These are phyloP conservation scores for Mrakia blollopis DNA, from an alignment of 768 basidiomycete genomes.

Conservation along the genomic window DNA sequence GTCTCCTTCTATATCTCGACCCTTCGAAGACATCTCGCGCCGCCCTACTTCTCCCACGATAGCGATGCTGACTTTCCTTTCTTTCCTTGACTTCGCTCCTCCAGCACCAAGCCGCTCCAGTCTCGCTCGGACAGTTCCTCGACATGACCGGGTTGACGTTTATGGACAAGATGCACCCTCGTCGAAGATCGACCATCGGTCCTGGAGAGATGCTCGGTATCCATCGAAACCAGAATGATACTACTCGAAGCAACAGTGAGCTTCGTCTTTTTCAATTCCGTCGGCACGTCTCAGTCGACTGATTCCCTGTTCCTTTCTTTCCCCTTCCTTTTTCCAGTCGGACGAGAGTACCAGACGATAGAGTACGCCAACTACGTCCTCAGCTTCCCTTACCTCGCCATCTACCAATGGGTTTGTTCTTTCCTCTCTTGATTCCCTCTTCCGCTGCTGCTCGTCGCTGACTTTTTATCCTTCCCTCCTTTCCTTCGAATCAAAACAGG, in stretches of 20 bases:
- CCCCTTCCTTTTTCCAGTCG: neutral
- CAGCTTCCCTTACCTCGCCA: conserved; percentile 25
- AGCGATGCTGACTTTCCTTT: no score
- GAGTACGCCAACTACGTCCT: conserved; percentile 32
- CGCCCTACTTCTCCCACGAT: no score
- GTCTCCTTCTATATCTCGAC: neutral
- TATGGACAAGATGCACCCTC: conserved; percentile 41
- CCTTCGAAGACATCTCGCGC: neutral
- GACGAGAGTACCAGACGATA: conserved; percentile 24
- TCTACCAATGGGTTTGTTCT: conserved; percentile 29
- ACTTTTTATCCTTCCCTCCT: neutral
- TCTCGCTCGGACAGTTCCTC: conserved; percentile 42
- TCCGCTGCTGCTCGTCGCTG: neutral
- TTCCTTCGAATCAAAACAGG: conserved; percentile 32
- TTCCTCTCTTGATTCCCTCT: neutral
- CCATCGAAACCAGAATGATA: conserved; percentile 22
- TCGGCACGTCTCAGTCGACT: neutral
- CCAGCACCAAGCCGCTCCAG: conserved; percentile 22
- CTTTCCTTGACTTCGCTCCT: neutral
- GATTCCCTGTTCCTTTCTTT: neutral
- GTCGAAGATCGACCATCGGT: conserved; percentile 41
- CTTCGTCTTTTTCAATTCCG: neutral
- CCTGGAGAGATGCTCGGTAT: conserved; percentile 40
- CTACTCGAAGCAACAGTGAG: conserved; percentile 35
- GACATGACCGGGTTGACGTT: conserved; percentile 45